Evolutionary conservation across 805 yeast genomes (phyloP), one percentile per base, ranked within the genome.

Genomic region (Barnettozyma siamensis): DNA sequence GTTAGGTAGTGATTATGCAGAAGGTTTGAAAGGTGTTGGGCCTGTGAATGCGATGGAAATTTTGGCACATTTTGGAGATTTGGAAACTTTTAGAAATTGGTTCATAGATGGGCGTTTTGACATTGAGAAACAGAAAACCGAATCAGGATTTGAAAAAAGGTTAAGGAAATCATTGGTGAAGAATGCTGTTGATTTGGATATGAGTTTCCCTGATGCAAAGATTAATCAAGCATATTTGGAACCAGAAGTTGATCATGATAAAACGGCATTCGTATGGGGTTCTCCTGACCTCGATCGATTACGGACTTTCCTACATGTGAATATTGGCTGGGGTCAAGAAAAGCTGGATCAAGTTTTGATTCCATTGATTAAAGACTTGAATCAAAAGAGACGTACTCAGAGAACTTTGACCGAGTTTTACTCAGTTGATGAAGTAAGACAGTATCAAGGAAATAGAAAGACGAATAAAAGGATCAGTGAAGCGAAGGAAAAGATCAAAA

Each of bases 1-100:
- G 20, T 63, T 93, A 17, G 99, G 99, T 0, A 87, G 96, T 60
- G 99, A 93, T 64, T 93, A 93, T 58, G 89, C 99, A 0, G 86
- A 82, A 40, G 99, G 99, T 0, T 63, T 93, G 28, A 82, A 85
- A 43, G 95, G 98, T 3, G 73, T 93, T 45, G 99, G 99, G 1
- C 96, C 96, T 0, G 98, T 93, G 1, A 72, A 82, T 16, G 93
- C 95, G 0, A 77, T 88, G 77, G 97, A 93, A 59, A 75, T 93
- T 16, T 54, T 93, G 28, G 95, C 95, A 0, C 95, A 89, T 51
- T 93, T 91, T 63, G 78, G 75, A 1, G 57, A 59, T 20, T 58
- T 78, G 26, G 51, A 47, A 1, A 44, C 44, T 16, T 68, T 70
- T 28, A 57, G 63, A 43, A 55, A 66, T 33, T 59, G 80, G 78